Percentiles rank a stretch among this genome's conserved stretches.
Conservation (phyloP, 1,139 yeast species). For the Komagataea norvegica region DNA sequence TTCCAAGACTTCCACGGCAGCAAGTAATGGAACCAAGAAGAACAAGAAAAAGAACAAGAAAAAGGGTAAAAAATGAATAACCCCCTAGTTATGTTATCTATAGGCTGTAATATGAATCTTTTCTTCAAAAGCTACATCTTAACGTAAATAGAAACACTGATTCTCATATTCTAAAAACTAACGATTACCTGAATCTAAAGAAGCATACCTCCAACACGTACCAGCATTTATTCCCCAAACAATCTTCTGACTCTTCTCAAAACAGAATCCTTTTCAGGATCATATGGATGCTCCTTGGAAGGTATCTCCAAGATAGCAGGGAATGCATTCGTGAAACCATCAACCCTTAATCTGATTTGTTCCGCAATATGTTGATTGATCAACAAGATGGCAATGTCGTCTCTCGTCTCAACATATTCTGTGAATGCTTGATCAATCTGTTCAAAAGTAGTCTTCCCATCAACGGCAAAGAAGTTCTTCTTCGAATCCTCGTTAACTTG, state of each 20-base stretch:
- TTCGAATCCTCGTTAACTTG: conserved; percentile 59
- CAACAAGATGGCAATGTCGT: conserved; percentile 87
- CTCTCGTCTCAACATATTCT: conserved; percentile 66
- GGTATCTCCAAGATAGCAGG: conserved; percentile 98
- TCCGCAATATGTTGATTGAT: conserved; percentile 97
- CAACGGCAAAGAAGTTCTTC: conserved; percentile 79
- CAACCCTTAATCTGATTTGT: conserved; percentile 76
- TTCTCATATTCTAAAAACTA: conserved; percentile 3
- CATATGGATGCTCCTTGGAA: conserved; percentile 95
- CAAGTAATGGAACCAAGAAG: conserved; percentile 1
- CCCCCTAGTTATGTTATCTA: not conserved
- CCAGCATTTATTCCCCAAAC: conserved; percentile 67
- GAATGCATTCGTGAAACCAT: conserved; percentile 81
- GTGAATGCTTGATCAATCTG: conserved; percentile 74
- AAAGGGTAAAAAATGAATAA: conserved; percentile 22
- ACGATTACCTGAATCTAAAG: conserved; percentile 9
- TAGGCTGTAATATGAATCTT: too few species aligned
- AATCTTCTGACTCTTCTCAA: conserved; percentile 89
- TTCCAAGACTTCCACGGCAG: too few species aligned
- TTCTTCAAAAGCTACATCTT: too few species aligned
- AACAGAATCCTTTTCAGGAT: conserved; percentile 96
- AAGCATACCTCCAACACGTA: not conserved
- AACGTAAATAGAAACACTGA: conserved; percentile 3
- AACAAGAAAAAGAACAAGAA: conserved; percentile 30
- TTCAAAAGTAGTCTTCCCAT: conserved; percentile 72